Evolutionary conservation across 495 filamentous ascomycete genomes (phyloP).

Genomic region (Penicillium manginii): DNA sequence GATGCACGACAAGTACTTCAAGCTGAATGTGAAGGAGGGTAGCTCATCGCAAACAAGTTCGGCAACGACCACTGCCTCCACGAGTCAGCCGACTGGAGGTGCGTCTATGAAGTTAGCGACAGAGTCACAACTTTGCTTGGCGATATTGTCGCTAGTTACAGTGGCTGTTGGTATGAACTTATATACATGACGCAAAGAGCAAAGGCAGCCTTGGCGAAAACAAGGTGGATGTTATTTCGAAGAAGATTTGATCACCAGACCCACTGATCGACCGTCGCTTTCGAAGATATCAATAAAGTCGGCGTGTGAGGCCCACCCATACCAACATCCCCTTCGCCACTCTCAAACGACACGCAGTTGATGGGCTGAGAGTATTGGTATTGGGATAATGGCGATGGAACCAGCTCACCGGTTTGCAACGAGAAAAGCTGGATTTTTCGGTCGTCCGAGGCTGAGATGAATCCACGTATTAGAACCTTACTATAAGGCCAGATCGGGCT

Average conservation of each 20-base stretch:
- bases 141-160: conserved; percentile 15
- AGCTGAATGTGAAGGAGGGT: conserved; percentile 42
- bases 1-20: conserved; percentile 51
- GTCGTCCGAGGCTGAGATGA: conserved; percentile 33
- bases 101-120: not conserved
- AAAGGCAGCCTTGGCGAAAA: not conserved
- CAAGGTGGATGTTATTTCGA: not conserved
- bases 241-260: conserved; percentile 32
- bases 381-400: conserved; percentile 36
- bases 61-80: conserved; percentile 9
- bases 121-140: conserved; percentile 9
- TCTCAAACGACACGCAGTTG: conserved; percentile 42
- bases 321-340: conserved; percentile 21
- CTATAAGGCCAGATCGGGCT: not conserved
- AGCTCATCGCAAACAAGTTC: conserved; percentile 20
- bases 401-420: conserved; percentile 36
- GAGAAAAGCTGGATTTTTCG: conserved; percentile 45
- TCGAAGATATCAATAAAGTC: conserved; percentile 38
- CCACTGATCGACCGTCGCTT: conserved; percentile 44
- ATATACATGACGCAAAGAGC: conserved; percentile 20
- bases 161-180: conserved; percentile 23
- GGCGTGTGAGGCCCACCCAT: conserved; percentile 38
- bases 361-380: conserved; percentile 34
- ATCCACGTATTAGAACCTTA: not conserved
- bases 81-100: conserved; percentile 12